These are phyloP conservation scores for Prunus salicina DNA, from an alignment of 306 rosid species.

Conservation along the genomic window DNA sequence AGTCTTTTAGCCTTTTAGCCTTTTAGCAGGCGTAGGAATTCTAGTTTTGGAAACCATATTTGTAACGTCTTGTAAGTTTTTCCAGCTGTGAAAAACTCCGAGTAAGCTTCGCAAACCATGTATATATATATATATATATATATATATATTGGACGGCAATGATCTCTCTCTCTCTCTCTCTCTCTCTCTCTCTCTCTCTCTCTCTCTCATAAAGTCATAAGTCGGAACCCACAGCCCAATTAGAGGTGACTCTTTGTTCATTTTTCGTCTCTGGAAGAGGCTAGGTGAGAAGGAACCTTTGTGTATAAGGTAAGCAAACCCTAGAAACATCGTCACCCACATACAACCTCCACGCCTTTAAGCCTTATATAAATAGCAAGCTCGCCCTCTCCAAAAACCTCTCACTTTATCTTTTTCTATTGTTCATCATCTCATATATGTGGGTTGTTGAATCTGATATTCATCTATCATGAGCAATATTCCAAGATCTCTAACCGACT, in stretches of 20 bases:
- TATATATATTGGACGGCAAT: no score
- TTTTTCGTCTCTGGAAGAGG: no score
- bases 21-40: neutral
- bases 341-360: neutral
- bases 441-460: constrained; percentile 16
- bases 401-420: constrained; percentile 6
- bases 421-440: constrained; percentile 33
- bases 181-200: no score
- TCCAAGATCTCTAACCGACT: constrained; percentile 78
- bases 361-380: constrained; percentile 23
- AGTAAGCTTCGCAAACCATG: neutral
- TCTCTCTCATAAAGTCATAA: no score
- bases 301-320: constrained; percentile 55
- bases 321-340: neutral
- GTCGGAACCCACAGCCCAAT: no score
- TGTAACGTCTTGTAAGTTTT: neutral
- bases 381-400: constrained; percentile 22
- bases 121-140: no score
- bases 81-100: neutral
- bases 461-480: constrained; percentile 77
- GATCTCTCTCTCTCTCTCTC: no score
- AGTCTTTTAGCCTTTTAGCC: neutral
- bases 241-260: no score
- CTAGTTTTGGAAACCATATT: neutral
- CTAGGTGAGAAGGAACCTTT: neutral